These are phyloP conservation scores for Dictyostelium firmibasis DNA, from an alignment of 78 protist genomes.

Conservation along the genomic window DNA sequence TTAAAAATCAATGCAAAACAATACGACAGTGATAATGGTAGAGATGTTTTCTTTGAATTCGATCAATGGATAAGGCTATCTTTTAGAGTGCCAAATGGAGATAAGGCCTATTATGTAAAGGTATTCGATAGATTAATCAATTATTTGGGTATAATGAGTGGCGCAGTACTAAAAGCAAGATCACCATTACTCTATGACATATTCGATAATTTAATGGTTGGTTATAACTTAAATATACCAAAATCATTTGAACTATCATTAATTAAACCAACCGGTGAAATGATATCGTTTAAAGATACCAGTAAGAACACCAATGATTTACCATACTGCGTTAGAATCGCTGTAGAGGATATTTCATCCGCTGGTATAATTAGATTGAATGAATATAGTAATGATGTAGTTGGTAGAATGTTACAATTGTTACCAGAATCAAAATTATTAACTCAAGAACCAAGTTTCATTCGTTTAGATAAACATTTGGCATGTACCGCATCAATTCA, in stretches of 20 bases:
- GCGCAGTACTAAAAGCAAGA: neutral
- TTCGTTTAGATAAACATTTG: constrained; percentile 6
- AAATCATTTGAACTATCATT: neutral
- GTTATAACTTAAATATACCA: neutral
- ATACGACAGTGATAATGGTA: neutral
- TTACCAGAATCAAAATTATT: neutral
- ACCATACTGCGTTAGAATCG: neutral
- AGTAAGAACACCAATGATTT: neutral
- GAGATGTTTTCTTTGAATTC: neutral
- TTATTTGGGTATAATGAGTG: neutral
- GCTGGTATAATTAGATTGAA: neutral
- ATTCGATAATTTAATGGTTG: neutral
- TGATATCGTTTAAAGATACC: neutral
- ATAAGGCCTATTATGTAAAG: neutral
- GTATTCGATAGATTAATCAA: neutral
- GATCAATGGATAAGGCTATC: neutral
- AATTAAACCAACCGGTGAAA: neutral
- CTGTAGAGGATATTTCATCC: neutral
- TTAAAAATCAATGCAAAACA: neutral
- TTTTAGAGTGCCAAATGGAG: neutral
- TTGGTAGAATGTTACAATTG: neutral
- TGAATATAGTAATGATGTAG: neutral
- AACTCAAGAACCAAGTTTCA: neutral
- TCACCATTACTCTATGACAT: neutral
- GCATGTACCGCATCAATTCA: neutral